Conservation (phyloP, 1,284 basidiomycete species). For the Pulveroboletus sp. region DNA sequence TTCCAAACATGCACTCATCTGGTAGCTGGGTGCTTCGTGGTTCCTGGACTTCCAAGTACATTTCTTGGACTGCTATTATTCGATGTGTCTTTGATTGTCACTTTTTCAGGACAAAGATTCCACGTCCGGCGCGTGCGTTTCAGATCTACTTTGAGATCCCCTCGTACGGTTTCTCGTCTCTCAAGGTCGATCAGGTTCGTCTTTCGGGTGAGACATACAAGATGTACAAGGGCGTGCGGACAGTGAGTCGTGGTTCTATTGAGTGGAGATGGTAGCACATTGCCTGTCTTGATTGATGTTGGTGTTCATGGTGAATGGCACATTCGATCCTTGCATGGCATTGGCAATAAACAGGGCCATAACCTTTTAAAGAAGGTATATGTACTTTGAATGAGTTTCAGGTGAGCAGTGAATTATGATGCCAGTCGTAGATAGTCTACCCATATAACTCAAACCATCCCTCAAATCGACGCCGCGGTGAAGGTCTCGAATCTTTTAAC, state of each 20-base stretch:
- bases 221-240: constrained; percentile 79
- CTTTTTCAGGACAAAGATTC: constrained; percentile 37
- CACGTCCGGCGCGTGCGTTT: constrained; percentile 69
- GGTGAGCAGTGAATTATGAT: constrained; percentile 30
- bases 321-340: background rate
- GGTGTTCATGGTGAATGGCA: background rate
- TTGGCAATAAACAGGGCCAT: background rate
- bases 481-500: constrained; percentile 38
- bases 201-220: constrained; percentile 83
- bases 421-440: constrained; percentile 8
- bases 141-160: constrained; percentile 72
- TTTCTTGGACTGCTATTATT: constrained; percentile 4
- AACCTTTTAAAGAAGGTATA: constrained; percentile 15
- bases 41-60: constrained; percentile 70
- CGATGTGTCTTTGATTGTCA: background rate
- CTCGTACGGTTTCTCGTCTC: constrained; percentile 73
- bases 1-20: constrained; percentile 66
- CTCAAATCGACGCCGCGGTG: constrained; percentile 12
- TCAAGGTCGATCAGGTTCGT: constrained; percentile 85
- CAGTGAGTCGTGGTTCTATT: constrained; percentile 57
- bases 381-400: constrained; percentile 13
- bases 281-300: background rate
- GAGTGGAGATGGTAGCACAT: constrained; percentile 72
- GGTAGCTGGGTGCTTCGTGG: constrained; percentile 76
- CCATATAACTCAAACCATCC: background rate